Evolutionary conservation across 2,329 filamentous ascomycete species (phyloP), one percentile per base, ranked within the genome.

Genomic region (Mollisia scopiformis): DNA sequence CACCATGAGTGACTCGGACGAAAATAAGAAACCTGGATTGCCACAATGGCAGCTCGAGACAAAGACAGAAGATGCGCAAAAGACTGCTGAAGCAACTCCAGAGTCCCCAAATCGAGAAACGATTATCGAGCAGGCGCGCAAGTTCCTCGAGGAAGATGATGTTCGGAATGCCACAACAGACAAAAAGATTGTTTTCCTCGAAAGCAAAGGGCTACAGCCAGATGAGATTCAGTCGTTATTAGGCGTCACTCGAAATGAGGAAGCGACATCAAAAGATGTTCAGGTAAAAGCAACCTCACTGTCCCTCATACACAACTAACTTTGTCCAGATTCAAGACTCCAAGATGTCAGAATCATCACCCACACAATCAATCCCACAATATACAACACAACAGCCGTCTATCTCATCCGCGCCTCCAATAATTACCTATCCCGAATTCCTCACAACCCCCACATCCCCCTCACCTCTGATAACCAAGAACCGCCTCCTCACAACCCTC

Each of bases 181-280:
- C 58, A 88, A 87, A 75, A 96, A 96, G 78, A 79, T 84, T 21
- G 83, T 84, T 7, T 97, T 97, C 68, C 78, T 97, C 1, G 83
- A 88, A 70, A 85, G 85, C 54, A 97, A 97, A 74, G 91, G 91
- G 3, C 78, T 97, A 7, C 78, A 77, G 3, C 78, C 83, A 4
- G 80, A 82, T 31, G 87, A 94, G 63, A 91, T 96, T 62, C 79
- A 91, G 66, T 78, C 79, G 53, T 79, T 96, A 7, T 76, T 97
- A 64, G 79, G 74, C 8, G 63, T 71, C 7, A 57, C 69, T 1
- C 59, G 66, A 23, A 69, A 72, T 62, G n/a, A 43, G 47, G 71
- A 73, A 63, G 71, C 69, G 13, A 62, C 31, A 41, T 47, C 39
- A 19, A 33, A 30, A n/a, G 25, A 55, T 19, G 27, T 43, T 23